Evolutionary conservation across 176 grass and related monocot species (phyloP).

Genomic region (Oryza meyeriana): DNA sequence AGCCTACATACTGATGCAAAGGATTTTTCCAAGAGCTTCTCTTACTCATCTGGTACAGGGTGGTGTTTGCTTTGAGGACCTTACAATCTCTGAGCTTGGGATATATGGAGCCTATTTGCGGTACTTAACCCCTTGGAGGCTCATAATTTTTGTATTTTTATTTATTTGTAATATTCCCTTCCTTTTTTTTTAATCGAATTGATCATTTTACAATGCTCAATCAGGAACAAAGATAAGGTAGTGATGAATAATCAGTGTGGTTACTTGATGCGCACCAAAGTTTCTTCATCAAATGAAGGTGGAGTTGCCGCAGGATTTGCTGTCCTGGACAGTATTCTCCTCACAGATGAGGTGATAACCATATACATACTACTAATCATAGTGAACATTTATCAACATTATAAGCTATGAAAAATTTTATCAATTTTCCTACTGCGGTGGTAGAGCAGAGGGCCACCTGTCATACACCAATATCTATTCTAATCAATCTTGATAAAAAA

Average conservation of each 20-base stretch:
- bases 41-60: constrained; percentile 67
- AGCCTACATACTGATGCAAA: constrained; percentile 94
- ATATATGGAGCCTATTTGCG: constrained; percentile 77
- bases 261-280: constrained; percentile 90
- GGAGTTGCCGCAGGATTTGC: constrained; percentile 94
- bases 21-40: constrained; percentile 77
- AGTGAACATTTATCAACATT: background rate
- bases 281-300: constrained; percentile 95
- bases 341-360: constrained; percentile 65
- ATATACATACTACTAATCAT: background rate
- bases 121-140: constrained; percentile 39
- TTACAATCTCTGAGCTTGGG: constrained; percentile 87
- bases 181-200: background rate
- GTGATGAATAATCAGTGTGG: constrained; percentile 71
- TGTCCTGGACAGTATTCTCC: constrained; percentile 77
- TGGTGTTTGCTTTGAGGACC: constrained; percentile 64
- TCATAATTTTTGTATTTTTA: background rate
- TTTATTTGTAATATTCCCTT: background rate
- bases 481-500: background rate
- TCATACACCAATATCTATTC: background rate
- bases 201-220: background rate
- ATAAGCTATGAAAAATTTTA: background rate
- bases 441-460: background rate
- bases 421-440: background rate
- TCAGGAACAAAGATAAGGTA: constrained; percentile 86